phyloP scores from a whole-genome alignment of 2,329 filamentous ascomycete species.

The Fusarium palustre region DNA sequence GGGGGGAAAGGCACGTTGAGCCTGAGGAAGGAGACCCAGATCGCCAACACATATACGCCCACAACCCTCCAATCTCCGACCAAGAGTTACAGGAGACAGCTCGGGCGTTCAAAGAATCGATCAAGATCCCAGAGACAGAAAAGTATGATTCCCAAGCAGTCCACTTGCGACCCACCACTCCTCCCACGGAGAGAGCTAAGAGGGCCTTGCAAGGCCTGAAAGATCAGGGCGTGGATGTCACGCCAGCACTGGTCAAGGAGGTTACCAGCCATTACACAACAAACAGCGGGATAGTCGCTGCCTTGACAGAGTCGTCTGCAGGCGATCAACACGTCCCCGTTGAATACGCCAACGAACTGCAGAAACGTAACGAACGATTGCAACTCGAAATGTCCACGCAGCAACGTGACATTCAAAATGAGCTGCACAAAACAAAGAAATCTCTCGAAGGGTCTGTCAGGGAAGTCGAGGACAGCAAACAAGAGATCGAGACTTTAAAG shows the following conservation, averaged over 20 bases:
- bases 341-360: constrained; percentile 24
- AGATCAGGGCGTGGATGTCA: constrained; percentile 7
- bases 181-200: constrained; percentile 20
- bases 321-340: constrained; percentile 12
- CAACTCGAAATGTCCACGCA: constrained; percentile 24
- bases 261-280: constrained; percentile 14
- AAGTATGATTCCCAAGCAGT: constrained; percentile 5
- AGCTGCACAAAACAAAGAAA: not conserved
- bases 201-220: constrained; percentile 19
- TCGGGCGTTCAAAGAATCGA: not conserved
- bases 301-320: constrained; percentile 26
- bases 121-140: not conserved
- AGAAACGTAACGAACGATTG: constrained; percentile 22
- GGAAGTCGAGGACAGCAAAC: not conserved
- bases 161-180: constrained; percentile 31
- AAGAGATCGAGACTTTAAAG: not conserved
- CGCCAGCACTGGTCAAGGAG: constrained; percentile 8
- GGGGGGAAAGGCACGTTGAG: constrained; percentile 7
- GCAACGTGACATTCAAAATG: not conserved
- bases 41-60: constrained; percentile 20
- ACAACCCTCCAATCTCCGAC: constrained; percentile 13
- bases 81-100: not conserved
- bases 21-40: constrained; percentile 13
- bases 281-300: constrained; percentile 20
- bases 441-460: not conserved